Base-by-base conservation (phyloP, 306 rosid genomes). In the Myrica gale region DNA sequence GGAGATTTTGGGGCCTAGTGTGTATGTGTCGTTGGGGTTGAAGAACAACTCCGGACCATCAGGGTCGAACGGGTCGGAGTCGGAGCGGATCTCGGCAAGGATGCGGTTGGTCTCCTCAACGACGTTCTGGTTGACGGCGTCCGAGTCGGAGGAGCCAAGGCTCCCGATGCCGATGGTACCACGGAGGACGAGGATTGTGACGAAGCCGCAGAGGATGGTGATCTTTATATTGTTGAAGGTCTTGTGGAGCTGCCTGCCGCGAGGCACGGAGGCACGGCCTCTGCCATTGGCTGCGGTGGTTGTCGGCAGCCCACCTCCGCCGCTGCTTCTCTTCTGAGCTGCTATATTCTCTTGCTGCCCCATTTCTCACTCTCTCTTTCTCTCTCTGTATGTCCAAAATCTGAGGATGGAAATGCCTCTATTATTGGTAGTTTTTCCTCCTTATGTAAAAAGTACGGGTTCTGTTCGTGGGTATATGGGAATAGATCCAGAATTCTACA, bases 31-130 rank as follows among this genome's bases (percentile, higher is more conserved):
- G 69, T 95, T 95, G 1, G 87, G 96, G 74, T 79, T 78, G 69
- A 86, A 21, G 12, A 85, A 55, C 45, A 89, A 84, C 62, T 73
- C 45, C 3, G 79, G 81, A 26, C 77, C 87, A 11, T 84, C 88
- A 17, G 96, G 91, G 79, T 93, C 97, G 74, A 75, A 53, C 15
- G 89, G 96, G 71, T 91, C 97, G 65, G 77, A 42, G 76, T 95
- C 98, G 68, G 97, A 92, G 72, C 99, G 91, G 90, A 95, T 95
- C 96, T 95, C 99, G 17, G 93, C 92, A 56, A 92, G 88, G 88
- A 95, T 84, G 56, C 99, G 91, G 56, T 92, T 90, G 19, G 97
- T 95, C 79, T 95, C 99, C 62, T 92, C 93, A 32, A 88, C 79
- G 16, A 95, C 44, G 45, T 85, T 82, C 73, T 89, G 97, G 80